Base-by-base conservation (phyloP, 192 early-diverging fungal genomes). In the Coemansia sp. region DNA sequence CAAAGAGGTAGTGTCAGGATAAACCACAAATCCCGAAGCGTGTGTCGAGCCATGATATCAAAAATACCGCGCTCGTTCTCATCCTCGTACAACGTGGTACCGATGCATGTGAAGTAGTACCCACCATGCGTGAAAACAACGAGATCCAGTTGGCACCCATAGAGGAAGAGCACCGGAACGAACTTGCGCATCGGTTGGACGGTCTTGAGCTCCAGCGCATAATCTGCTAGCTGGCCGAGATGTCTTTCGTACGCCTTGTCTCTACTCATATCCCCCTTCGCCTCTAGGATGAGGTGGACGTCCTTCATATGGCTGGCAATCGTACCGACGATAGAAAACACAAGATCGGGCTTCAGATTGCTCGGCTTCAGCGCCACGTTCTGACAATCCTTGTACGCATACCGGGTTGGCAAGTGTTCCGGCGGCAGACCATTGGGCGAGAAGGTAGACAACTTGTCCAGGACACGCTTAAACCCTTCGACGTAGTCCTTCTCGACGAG, bases 101-200 rank as follows among this genome's bases (percentile, higher is more conserved):
- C 71, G 43, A 72, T 41, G 3, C 73, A 0, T 9, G 39, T 55
- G 5, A 40, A 24, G 34, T 67, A 64, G 16, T 36, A 69, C 12
- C 53, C 65, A 5, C 22, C 27, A 13, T 70, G 75, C 3, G 55
- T 22, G 62, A 80, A 75, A 18, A 68, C 24, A 11, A 80, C 29
- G 5, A 80, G 57, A 1, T 18, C 18, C 8, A 65, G 16, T 9
- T 75, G 22, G 20, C 15, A 15, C 27, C 66, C 69, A 29, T 73
- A 70, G 7, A 75, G 47, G 20, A 68, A 62, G 0, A 76, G 44
- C n/a, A n/a, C n/a, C n/a, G n/a, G n/a, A n/a, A n/a, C n/a, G n/a
- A n/a, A n/a, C n/a, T n/a, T n/a, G n/a, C n/a, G n/a, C n/a, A n/a
- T n/a, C n/a, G n/a, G n/a, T n/a, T n/a, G n/a, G n/a, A n/a, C n/a